phyloP scores from a whole-genome alignment of 441 rosid genomes.

The Eutrema salsugineum region DNA sequence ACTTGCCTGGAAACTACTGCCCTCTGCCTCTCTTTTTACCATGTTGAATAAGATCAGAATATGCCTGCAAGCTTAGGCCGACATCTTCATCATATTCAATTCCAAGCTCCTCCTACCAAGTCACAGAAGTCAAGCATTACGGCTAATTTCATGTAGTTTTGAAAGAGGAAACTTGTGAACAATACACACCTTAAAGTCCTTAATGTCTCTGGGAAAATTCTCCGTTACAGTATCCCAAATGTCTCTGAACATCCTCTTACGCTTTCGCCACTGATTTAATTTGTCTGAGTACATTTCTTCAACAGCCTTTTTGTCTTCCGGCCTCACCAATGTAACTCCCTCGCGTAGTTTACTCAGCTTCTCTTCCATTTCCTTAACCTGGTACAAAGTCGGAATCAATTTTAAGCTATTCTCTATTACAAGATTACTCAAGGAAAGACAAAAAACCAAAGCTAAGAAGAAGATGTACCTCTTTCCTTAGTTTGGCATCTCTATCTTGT shows the following conservation, averaged over 20 bases:
- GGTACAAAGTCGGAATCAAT: constrained; percentile 5
- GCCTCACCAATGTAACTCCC: constrained; percentile 76
- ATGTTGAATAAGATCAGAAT: constrained; percentile 50
- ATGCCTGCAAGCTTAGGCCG: constrained; percentile 67
- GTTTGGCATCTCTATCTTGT: constrained; percentile 49
- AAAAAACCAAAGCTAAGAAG: not conserved
- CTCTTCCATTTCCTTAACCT: constrained; percentile 76
- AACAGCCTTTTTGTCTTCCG: constrained; percentile 71
- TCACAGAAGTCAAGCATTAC: constrained; percentile 16
- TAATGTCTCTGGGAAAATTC: constrained; percentile 74
- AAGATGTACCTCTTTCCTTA: constrained; percentile 49
- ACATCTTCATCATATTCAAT: constrained; percentile 89
- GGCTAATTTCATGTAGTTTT: not conserved
- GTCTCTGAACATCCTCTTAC: constrained; percentile 92
- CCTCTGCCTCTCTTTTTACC: constrained; percentile 57
- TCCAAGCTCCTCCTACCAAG: constrained; percentile 84
- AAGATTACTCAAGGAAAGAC: not conserved
- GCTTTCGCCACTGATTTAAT: constrained; percentile 77
- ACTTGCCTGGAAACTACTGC: constrained; percentile 33
- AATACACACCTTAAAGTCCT: constrained; percentile 69
- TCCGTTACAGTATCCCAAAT: constrained; percentile 90
- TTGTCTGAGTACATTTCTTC: constrained; percentile 58
- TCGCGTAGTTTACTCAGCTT: constrained; percentile 63
- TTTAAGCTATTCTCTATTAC: not conserved
- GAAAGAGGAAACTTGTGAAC: not conserved